phyloP scores from a whole-genome alignment of 306 rosid species.

The Morella rubra region DNA sequence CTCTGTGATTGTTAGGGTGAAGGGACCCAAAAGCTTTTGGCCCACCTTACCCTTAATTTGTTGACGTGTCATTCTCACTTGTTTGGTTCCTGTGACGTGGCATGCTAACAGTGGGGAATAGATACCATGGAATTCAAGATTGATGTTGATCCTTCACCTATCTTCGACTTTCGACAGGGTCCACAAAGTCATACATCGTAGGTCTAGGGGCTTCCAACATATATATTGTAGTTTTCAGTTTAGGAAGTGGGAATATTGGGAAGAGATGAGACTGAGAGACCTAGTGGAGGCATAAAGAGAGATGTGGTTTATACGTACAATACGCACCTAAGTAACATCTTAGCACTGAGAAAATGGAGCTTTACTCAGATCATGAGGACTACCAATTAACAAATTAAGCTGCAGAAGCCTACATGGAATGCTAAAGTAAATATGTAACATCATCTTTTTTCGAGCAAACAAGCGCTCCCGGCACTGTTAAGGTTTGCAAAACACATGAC shows the following conservation, averaged over 20 bases:
- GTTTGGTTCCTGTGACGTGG: conserved; percentile 21
- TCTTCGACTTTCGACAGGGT: conserved; percentile 26
- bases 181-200: conserved; percentile 35
- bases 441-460: no score
- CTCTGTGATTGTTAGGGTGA: conserved; percentile 6
- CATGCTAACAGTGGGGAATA: conserved; percentile 25
- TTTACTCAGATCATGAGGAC: not conserved
- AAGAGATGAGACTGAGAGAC: conserved; percentile 11
- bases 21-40: conserved; percentile 20
- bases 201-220: conserved; percentile 9
- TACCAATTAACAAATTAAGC: no score
- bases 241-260: not conserved
- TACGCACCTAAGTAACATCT: not conserved
- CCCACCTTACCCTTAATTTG: conserved; percentile 33
- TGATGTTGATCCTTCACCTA: conserved; percentile 51
- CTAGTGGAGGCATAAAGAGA: conserved; percentile 13
- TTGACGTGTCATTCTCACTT: conserved; percentile 53
- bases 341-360: conserved; percentile 1
- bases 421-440: no score
- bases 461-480: no score
- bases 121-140: conserved; percentile 15
- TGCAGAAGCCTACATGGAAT: not conserved
- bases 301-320: not conserved
- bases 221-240: conserved; percentile 1
- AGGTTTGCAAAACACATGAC: no score